Conservation (phyloP, 2,329 filamentous ascomycete species). For the Macrophomina tecta region DNA sequence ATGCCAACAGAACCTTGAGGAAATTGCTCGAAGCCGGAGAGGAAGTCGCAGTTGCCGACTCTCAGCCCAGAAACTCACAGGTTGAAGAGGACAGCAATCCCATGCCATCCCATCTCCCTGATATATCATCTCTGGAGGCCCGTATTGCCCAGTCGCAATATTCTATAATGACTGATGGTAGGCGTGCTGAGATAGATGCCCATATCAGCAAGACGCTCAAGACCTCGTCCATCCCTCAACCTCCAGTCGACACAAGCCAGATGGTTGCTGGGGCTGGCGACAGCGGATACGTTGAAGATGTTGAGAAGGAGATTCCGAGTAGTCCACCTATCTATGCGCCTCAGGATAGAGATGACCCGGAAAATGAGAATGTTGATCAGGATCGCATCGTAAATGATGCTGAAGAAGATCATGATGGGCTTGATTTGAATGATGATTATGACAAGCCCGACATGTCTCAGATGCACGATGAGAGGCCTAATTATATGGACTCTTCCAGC, state of each 20-base stretch:
- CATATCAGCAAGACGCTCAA: constrained; percentile 30
- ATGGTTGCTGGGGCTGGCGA: not conserved
- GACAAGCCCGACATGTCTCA: constrained; percentile 25
- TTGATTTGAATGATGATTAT: constrained; percentile 22
- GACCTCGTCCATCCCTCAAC: constrained; percentile 33
- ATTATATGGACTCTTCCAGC: constrained; percentile 23
- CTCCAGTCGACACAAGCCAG: constrained; percentile 37
- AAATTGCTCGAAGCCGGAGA: constrained; percentile 1
- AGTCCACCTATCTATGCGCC: constrained; percentile 41
- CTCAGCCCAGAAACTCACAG: constrained; percentile 46
- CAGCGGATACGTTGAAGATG: constrained; percentile 30
- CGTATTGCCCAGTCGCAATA: constrained; percentile 44
- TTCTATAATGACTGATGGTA: constrained; percentile 22
- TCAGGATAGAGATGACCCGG: constrained; percentile 37
- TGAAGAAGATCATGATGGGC: not conserved
- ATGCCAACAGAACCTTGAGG: constrained; percentile 9
- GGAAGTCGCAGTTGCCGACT: constrained; percentile 52
- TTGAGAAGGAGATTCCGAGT: constrained; percentile 41
- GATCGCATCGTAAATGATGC: constrained; percentile 3
- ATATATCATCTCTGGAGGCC: constrained; percentile 46
- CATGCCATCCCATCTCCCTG: constrained; percentile 38
- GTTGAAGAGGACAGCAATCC: constrained; percentile 36
- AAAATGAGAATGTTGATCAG: constrained; percentile 25
- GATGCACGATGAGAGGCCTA: constrained; percentile 7
- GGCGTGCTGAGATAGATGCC: constrained; percentile 14